Evolutionary conservation across 202 grass and related monocot genomes (phyloP), one percentile per base, ranked within the genome.

Genomic region (Setaria viridis): DNA sequence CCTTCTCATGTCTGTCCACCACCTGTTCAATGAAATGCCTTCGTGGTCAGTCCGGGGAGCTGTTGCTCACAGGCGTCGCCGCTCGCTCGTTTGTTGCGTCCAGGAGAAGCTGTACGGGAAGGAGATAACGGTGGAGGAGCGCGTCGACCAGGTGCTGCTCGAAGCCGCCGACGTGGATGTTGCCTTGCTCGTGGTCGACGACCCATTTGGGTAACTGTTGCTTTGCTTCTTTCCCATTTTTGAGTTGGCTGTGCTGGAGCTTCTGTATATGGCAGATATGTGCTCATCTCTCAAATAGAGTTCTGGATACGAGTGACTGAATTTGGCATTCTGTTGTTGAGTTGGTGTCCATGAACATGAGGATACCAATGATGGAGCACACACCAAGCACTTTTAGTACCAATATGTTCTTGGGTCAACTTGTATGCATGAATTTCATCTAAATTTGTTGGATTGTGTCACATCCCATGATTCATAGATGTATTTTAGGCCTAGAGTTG

Each of bases 31-130:
- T 41, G 59, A 79, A 80, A 80, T 76, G 67, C 78, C 9, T 8
- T 39, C n/a, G 3, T 33, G 16, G 46, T 5, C 20, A 34, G 9
- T 34, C 47, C 39, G 7, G 46, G 7, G 46, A 10, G 37, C n/a
- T 68, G 56, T 29, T 13, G 34, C 60, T 91, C 81, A 87, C 50
- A 48, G 33, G 15, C 34, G 6, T 48, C 13, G 9, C 12, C 45
- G 63, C 42, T 77, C 55, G 62, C 10, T n/a, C 69, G 15, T 46
- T 43, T 32, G 7, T 71, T 74, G 15, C 48, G 14, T 74, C 4
- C 86, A 95, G 93, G 93, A 99, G 88, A 89, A 91, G 85, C 79
- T 99, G 47, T 99, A 99, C 35, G 96, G 88, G 16, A 99, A 91
- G 67, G 88, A 99, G 83, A 86, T 99, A 77, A 69, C 89, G 96